These are phyloP conservation scores for Biscogniauxia mediterranea DNA, from an alignment of 2,329 filamentous ascomycete species.

Conservation along the genomic window DNA sequence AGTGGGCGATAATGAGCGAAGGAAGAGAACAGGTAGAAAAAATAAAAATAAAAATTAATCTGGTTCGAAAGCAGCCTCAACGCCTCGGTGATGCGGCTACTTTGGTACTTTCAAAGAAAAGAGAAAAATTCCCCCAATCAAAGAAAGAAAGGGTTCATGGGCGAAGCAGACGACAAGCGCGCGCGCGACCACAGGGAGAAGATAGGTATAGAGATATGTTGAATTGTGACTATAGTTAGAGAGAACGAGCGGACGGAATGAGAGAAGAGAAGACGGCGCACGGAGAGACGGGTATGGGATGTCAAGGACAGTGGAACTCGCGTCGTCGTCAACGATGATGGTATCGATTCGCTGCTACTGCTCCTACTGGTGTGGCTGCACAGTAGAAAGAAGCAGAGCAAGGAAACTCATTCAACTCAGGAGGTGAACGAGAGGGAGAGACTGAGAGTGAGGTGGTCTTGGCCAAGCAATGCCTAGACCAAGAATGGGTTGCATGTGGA, in stretches of 20 bases:
- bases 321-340: constrained; percentile 15
- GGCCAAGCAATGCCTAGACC: constrained; percentile 1
- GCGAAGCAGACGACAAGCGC: background rate
- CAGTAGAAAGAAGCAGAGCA: background rate
- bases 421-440: background rate
- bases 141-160: background rate
- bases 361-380: background rate
- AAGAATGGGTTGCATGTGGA: constrained; percentile 10
- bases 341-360: background rate
- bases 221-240: too few species aligned
- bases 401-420: background rate
- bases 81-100: background rate
- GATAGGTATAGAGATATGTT: background rate
- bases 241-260: background rate
- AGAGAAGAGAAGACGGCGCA: constrained; percentile 5
- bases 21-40: background rate
- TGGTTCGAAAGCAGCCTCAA: background rate
- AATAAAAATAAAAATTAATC: background rate
- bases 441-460: background rate
- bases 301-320: constrained; percentile 24
- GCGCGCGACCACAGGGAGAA: background rate
- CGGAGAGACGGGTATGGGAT: constrained; percentile 16
- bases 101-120: background rate
- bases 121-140: background rate
- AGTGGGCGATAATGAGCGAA: constrained; percentile 4